phyloP scores from a whole-genome alignment of 306 rosid species.

The Begonia masoniana region DNA sequence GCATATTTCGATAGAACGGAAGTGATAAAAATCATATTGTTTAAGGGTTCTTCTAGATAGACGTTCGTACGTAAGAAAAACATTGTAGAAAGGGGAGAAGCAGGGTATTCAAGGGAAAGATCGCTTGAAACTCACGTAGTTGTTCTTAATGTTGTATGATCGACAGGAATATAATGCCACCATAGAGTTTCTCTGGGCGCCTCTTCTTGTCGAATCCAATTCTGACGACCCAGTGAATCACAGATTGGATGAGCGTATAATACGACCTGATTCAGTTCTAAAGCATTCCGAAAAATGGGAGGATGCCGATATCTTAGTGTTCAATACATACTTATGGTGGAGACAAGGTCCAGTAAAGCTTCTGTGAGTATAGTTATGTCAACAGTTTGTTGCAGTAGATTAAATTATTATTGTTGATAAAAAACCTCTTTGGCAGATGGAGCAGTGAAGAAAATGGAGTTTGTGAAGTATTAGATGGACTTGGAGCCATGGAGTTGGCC shows the following conservation, averaged over 20 bases:
- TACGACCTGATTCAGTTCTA: slow-evolving; percentile 84
- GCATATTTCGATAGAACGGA: neutral
- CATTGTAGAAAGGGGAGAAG: neutral
- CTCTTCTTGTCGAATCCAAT: slow-evolving; percentile 89
- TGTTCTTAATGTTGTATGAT: slow-evolving; percentile 11
- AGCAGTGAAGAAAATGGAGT: slow-evolving; percentile 38
- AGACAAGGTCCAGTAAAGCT: slow-evolving; percentile 99
- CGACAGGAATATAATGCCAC: slow-evolving; percentile 93
- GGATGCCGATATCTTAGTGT: slow-evolving; percentile 83
- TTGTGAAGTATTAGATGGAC: slow-evolving; percentile 73
- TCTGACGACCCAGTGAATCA: slow-evolving; percentile 98
- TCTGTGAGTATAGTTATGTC: slow-evolving; percentile 34
- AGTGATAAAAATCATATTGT: neutral
- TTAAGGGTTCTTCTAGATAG: neutral
- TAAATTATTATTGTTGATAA: neutral
- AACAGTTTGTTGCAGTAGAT: neutral
- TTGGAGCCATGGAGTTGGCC: slow-evolving; percentile 79
- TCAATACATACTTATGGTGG: slow-evolving; percentile 98
- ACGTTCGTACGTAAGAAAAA: too few species aligned
- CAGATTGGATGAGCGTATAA: slow-evolving; percentile 67
- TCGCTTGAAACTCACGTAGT: neutral
- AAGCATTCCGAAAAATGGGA: slow-evolving; percentile 72
- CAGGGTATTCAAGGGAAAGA: neutral
- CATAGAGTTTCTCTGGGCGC: slow-evolving; percentile 96
- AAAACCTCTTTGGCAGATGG: slow-evolving; percentile 49